Conservation (phyloP, 129 eudicot genomes). For the carrot (Daucus carota) region DH1_v3.0 NC_030385.2:30573001-30573500, state of each 20-base stretch:
- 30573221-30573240: neutral
- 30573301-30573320: neutral
- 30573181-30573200: neutral
- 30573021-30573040: conserved; percentile 27
- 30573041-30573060: conserved; percentile 43
- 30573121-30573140: neutral
- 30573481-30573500: neutral
- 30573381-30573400: neutral
- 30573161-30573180: neutral
- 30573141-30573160: neutral
- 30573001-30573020: conserved; percentile 25
- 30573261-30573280: neutral
- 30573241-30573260: neutral
- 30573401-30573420: neutral
- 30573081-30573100: conserved; percentile 57
- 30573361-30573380: neutral
- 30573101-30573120: neutral
- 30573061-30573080: conserved; percentile 47
- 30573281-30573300: neutral
- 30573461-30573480: neutral
- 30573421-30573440: neutral
- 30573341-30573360: neutral
- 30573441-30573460: neutral
- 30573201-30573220: neutral
- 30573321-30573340: neutral